Percentiles rank a stretch among this genome's conserved stretches.
Conservation (phyloP, 2,329 filamentous ascomycete genomes). For the Magnaporthiopsis rhizophila region DNA sequence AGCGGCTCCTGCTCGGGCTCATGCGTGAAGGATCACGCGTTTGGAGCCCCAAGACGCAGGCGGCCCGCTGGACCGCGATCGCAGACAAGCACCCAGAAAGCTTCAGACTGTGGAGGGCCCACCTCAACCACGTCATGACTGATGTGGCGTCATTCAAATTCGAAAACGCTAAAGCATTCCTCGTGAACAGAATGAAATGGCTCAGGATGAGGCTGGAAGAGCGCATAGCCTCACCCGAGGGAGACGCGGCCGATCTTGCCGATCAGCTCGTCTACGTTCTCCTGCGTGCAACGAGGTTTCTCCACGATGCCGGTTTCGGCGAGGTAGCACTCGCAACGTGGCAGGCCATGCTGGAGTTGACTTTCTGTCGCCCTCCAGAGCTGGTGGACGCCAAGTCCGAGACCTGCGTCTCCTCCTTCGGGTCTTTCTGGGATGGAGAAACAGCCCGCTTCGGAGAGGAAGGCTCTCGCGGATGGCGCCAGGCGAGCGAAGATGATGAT, state of each 20-base stretch:
- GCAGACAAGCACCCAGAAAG: constrained; percentile 44
- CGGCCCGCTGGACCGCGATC: constrained; percentile 51
- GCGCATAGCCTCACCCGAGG: constrained; percentile 5
- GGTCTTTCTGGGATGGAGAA: constrained; percentile 84
- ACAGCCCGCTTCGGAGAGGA: constrained; percentile 68
- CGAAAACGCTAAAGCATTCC: constrained; percentile 53
- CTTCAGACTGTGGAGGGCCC: constrained; percentile 63
- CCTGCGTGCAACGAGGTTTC: constrained; percentile 63
- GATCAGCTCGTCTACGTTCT: constrained; percentile 60
- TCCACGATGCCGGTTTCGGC: constrained; percentile 67
- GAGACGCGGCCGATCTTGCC: constrained; percentile 16
- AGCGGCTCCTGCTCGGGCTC: constrained; percentile 57
- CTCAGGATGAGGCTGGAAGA: constrained; percentile 15
- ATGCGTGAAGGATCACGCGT: constrained; percentile 67
- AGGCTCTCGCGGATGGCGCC: constrained; percentile 61
- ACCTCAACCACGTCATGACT: constrained; percentile 66
- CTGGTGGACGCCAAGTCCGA: constrained; percentile 15
- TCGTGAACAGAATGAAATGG: constrained; percentile 47
- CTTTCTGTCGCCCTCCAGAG: constrained; percentile 47
- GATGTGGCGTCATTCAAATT: constrained; percentile 59
- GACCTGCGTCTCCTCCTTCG: constrained; percentile 36
- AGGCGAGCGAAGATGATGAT: constrained; percentile 21
- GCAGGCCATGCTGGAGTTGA: constrained; percentile 73
- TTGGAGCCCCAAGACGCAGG: constrained; percentile 59
- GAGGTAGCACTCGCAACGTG: constrained; percentile 73